Evolutionary conservation across 2,329 filamentous ascomycete species (phyloP).

Genomic region (Ampelomyces quisqualis): DNA sequence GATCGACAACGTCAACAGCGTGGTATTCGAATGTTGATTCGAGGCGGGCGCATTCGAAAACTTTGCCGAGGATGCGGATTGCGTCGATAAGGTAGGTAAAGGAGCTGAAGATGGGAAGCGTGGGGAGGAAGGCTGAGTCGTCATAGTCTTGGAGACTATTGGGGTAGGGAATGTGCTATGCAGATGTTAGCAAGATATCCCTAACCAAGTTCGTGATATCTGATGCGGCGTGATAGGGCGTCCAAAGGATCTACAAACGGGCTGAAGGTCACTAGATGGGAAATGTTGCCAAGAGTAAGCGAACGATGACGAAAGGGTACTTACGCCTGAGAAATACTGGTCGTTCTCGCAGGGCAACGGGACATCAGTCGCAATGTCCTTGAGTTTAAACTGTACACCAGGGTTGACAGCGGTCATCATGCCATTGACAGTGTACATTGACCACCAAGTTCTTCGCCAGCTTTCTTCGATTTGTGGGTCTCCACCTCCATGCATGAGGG

Average conservation of each 20-base stretch:
- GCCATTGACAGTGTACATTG: conserved; percentile 75
- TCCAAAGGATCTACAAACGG: neutral
- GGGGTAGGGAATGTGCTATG: conserved; percentile 39
- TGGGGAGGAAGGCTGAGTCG: conserved; percentile 69
- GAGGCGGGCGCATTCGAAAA: conserved; percentile 58
- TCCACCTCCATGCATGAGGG: conserved; percentile 62
- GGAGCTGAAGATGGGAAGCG: conserved; percentile 73
- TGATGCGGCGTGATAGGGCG: neutral
- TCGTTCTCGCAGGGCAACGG: conserved; percentile 79
- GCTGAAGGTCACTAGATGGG: conserved; percentile 8
- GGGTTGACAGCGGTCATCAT: conserved; percentile 80
- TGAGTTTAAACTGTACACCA: conserved; percentile 68
- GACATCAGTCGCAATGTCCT: conserved; percentile 66
- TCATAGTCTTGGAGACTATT: conserved; percentile 72
- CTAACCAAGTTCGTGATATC: neutral
- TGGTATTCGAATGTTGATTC: conserved; percentile 45
- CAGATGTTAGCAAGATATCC: conserved; percentile 5
- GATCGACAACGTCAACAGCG: conserved; percentile 58
- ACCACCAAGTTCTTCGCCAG: conserved; percentile 91
- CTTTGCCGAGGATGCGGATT: conserved; percentile 72
- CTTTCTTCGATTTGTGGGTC: conserved; percentile 75
- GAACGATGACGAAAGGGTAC: conserved; percentile 13
- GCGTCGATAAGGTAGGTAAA: conserved; percentile 84
- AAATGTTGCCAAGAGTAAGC: conserved; percentile 17
- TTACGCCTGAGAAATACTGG: conserved; percentile 57